Evolutionary conservation across 768 basidiomycete genomes (phyloP).

Genomic region (Phlegmacium glaucopus): DNA sequence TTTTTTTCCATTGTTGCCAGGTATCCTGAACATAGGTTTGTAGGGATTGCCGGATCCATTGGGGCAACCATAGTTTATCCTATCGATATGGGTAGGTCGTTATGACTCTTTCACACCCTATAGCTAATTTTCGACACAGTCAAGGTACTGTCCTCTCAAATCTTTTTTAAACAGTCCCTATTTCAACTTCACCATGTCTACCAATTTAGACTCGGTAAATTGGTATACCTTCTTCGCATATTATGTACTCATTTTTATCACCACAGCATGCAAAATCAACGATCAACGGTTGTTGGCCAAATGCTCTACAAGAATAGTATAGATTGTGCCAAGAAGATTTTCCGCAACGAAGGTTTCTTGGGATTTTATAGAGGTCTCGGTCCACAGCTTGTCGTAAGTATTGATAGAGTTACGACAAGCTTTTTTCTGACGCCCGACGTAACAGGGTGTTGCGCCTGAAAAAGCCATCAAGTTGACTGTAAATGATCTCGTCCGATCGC

Average conservation of each 20-base stretch:
- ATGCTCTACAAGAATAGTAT: constrained; percentile 94
- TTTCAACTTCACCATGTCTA: background rate
- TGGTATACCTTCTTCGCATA: background rate
- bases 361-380: constrained; percentile 98
- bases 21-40: background rate
- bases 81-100: constrained; percentile 79
- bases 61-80: constrained; percentile 99
- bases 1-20: background rate
- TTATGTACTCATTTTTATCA: background rate
- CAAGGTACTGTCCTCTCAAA: constrained; percentile 50
- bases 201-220: constrained; percentile 53
- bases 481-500: constrained; percentile 84
- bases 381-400: constrained; percentile 85
- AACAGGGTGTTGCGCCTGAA: constrained; percentile 89
- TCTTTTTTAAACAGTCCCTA: constrained; percentile 1
- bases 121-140: constrained; percentile 40
- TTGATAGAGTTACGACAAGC: background rate
- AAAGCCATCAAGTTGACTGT: constrained; percentile 98
- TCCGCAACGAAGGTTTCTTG: constrained; percentile 87
- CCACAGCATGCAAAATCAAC: constrained; percentile 92
- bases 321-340: constrained; percentile 92
- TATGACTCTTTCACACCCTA: background rate
- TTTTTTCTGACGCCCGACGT: background rate
- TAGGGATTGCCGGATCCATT: constrained; percentile 87
- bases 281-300: constrained; percentile 95